A percentile compares a stretch with the other conserved stretches of the same genome.
phyloP scores from a whole-genome alignment of 2,329 filamentous ascomycete genomes.

The Pseudogymnoascus sp. region DNA sequence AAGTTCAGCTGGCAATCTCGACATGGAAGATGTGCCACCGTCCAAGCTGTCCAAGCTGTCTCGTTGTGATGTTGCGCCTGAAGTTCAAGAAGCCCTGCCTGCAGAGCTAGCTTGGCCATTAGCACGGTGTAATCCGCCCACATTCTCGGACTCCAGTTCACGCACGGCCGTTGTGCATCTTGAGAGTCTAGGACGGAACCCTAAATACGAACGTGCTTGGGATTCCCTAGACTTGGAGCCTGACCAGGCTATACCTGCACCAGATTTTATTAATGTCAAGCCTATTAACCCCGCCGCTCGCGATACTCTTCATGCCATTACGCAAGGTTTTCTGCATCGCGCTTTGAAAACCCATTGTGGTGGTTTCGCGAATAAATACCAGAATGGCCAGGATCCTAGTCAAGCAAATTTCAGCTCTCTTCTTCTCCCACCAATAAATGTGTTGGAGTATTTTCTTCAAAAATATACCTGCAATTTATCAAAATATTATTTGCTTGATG shows the following conservation, averaged over 20 bases:
- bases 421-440: slow-evolving; percentile 54
- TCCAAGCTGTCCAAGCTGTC: background rate
- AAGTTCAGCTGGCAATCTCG: slow-evolving; percentile 34
- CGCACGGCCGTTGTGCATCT: slow-evolving; percentile 43
- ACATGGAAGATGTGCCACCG: slow-evolving; percentile 14
- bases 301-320: slow-evolving; percentile 64
- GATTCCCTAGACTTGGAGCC: slow-evolving; percentile 33
- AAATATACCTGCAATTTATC: slow-evolving; percentile 59
- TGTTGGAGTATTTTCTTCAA: slow-evolving; percentile 58
- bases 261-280: slow-evolving; percentile 28
- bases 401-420: slow-evolving; percentile 51
- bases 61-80: slow-evolving; percentile 26
- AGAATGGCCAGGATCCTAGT: slow-evolving; percentile 17
- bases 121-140: slow-evolving; percentile 40
- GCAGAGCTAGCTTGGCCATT: slow-evolving; percentile 44
- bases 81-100: slow-evolving; percentile 39
- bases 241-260: slow-evolving; percentile 11
- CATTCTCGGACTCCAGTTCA: slow-evolving; percentile 37
- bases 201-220: slow-evolving; percentile 41
- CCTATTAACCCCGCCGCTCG: slow-evolving; percentile 43
- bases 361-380: slow-evolving; percentile 27
- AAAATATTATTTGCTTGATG: slow-evolving; percentile 56
- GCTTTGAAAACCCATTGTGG: slow-evolving; percentile 59
- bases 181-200: slow-evolving; percentile 41
- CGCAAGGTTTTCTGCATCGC: slow-evolving; percentile 61